Evolutionary conservation across 1,139 yeast species (phyloP), one percentile per base, ranked within the genome.

Genomic region (Keqinozyma sinolaborantium): DNA sequence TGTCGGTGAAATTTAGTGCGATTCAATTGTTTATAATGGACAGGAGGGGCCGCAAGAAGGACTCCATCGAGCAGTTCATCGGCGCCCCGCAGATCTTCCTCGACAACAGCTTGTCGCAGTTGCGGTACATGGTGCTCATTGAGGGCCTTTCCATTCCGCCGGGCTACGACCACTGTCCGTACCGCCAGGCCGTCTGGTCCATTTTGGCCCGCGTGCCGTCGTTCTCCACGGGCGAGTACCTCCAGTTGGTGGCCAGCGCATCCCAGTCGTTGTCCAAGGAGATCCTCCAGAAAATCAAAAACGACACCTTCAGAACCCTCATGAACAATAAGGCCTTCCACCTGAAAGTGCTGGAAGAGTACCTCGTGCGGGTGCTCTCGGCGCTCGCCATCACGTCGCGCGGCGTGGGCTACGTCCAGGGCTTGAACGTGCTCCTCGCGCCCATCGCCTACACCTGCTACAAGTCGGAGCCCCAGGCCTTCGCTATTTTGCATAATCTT

Each of bases 401-500:
- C 33, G 47, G 50, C 8, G 60, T 73, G 57, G 49, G 73, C 0
- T 88, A 88, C 51, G 96, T 88, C 9, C 97, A 88, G 51, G 97
- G 97, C 2, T 78, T 90, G 80, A 90, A 90, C 51, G 92, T 88
- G 2, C 56, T 88, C 23, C 73, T 84, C 23, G 97, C 95, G 0
- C 97, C 97, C 1, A 76, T 88, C 36, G 73, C 88, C 14, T 88
- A 78, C 52, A 72, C 83, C 2, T 74, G 84, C 44, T 53, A 63
- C 45, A 79, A 82, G 33, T 77, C 88, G 26, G 97, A 88, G 51
- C 90, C 95, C 0, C 88, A 87, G 58, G 95, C 95, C 1, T 88
- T 77, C 53, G 77, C 84, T 8, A 45, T 90, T 20, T 77, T 86
- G 39, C 79, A 79, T 38, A 65, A 70, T 25, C 60, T 85, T 30